Percentiles rank a stretch among this genome's conserved stretches.
These are phyloP conservation scores for Cordyceps javanica DNA, from an alignment of 2,329 filamentous ascomycete genomes.

Conservation along the genomic window DNA sequence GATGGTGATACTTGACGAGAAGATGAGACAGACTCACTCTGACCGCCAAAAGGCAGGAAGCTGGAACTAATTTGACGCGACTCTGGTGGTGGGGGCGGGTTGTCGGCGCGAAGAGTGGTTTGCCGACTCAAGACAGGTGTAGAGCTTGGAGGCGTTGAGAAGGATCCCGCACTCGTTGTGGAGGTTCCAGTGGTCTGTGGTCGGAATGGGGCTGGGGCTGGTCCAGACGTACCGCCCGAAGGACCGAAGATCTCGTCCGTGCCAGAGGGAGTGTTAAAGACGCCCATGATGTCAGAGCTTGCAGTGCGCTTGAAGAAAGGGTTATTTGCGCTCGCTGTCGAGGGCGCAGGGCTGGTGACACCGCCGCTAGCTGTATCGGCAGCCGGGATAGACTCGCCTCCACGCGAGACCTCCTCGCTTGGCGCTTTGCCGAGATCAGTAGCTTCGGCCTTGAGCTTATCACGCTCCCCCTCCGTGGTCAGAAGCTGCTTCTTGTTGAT, in stretches of 20 bases:
- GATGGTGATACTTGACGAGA: conserved; percentile 74
- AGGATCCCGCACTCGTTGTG: conserved; percentile 44
- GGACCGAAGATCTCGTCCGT: conserved; percentile 78
- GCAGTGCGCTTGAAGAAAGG: conserved; percentile 80
- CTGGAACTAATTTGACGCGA: conserved; percentile 73
- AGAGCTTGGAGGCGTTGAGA: conserved; percentile 50
- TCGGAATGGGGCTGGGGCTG: conserved; percentile 37
- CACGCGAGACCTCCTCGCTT: conserved; percentile 52
- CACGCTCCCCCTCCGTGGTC: conserved; percentile 81
- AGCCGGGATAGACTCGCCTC: conserved; percentile 45
- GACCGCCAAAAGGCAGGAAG: conserved; percentile 63
- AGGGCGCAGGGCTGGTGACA: conserved; percentile 64
- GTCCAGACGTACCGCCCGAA: conserved; percentile 30
- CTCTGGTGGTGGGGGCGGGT: conserved; percentile 57
- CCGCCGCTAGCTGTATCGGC: conserved; percentile 36
- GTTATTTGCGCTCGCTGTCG: conserved; percentile 73
- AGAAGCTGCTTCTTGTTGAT: conserved; percentile 98
- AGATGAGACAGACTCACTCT: conserved; percentile 64
- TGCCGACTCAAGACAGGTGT: conserved; percentile 58
- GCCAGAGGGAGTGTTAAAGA: conserved; percentile 45
- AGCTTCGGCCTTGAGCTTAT: conserved; percentile 78
- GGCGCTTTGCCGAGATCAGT: conserved; percentile 59
- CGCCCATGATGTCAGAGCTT: conserved; percentile 53
- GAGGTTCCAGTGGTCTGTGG: conserved; percentile 54
- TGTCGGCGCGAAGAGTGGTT: conserved; percentile 50